Evolutionary conservation across 2,329 filamentous ascomycete species (phyloP).

Genomic region (Penicillium sp.): DNA sequence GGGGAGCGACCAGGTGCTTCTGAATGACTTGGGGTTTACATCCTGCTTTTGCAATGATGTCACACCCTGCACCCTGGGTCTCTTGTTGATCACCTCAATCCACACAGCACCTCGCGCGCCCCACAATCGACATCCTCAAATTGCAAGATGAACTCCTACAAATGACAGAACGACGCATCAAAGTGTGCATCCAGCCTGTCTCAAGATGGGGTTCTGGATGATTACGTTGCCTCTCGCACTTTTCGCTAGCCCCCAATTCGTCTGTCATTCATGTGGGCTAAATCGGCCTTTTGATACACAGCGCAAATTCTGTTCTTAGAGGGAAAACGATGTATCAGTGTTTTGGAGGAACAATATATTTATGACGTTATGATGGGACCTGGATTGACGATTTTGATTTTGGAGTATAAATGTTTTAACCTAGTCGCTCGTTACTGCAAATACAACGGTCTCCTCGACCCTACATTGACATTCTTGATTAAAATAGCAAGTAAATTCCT

Average conservation of each 20-base stretch:
- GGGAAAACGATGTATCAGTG: slow-evolving; percentile 8
- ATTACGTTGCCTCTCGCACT: not conserved
- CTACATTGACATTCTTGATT: not conserved
- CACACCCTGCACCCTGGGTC: not conserved
- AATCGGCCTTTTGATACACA: not conserved
- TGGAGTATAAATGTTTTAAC: slow-evolving; percentile 16
- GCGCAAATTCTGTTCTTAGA: not conserved
- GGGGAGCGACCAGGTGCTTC: not conserved
- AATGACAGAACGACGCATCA: not conserved
- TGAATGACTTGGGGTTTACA: not conserved
- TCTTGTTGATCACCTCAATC: not conserved
- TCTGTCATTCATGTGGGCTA: not conserved
- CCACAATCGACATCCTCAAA: not conserved
- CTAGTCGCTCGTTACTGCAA: slow-evolving; percentile 21
- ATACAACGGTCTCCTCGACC: not conserved
- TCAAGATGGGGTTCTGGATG: not conserved
- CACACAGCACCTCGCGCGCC: not conserved
- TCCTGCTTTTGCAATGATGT: not conserved
- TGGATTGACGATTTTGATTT: slow-evolving; percentile 19
- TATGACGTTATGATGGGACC: slow-evolving; percentile 21
- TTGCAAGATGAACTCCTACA: not conserved
- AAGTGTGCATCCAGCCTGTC: not conserved
- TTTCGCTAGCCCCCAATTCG: not conserved
- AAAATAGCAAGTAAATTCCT: not conserved
- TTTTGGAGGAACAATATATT: slow-evolving; percentile 15